Conservation (phyloP, 108 stramenopile species). For the Cyclotella cryptica region DNA sequence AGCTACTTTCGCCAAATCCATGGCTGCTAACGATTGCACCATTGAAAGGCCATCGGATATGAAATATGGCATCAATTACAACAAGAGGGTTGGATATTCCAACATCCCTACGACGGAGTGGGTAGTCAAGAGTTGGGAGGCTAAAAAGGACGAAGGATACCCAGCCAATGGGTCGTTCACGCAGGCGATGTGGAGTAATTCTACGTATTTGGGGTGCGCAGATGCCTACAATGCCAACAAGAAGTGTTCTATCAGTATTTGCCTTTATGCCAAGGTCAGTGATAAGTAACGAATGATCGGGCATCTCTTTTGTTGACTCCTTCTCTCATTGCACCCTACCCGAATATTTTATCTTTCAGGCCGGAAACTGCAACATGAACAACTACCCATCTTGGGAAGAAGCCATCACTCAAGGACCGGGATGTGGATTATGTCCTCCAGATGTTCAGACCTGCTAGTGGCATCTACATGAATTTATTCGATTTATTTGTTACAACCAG, state of each 20-base stretch:
- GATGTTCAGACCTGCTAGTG: background rate
- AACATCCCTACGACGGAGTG: constrained; percentile 3
- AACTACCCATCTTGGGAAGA: constrained; percentile 3
- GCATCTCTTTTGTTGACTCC: too few species aligned
- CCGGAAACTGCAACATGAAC: constrained; percentile 17
- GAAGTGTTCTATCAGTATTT: constrained; percentile 12
- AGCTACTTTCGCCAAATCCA: background rate
- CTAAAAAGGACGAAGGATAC: background rate
- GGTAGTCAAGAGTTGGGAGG: constrained; percentile 8
- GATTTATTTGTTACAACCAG: too few species aligned
- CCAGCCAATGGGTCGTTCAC: background rate
- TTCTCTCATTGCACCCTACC: background rate
- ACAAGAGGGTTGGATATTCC: background rate
- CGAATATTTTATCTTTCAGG: background rate
- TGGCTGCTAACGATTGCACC: background rate
- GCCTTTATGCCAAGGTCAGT: constrained; percentile 22
- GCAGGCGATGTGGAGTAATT: constrained; percentile 15
- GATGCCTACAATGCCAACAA: background rate
- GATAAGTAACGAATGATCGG: too few species aligned
- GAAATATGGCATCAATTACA: background rate
- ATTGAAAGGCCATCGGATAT: background rate
- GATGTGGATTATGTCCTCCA: constrained; percentile 19
- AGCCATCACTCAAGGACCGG: constrained; percentile 7
- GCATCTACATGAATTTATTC: background rate
- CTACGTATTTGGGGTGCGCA: constrained; percentile 14